These are phyloP conservation scores for Eucalyptus grandis DNA, from an alignment of 345 rosid species.

Conservation along the genomic window DNA sequence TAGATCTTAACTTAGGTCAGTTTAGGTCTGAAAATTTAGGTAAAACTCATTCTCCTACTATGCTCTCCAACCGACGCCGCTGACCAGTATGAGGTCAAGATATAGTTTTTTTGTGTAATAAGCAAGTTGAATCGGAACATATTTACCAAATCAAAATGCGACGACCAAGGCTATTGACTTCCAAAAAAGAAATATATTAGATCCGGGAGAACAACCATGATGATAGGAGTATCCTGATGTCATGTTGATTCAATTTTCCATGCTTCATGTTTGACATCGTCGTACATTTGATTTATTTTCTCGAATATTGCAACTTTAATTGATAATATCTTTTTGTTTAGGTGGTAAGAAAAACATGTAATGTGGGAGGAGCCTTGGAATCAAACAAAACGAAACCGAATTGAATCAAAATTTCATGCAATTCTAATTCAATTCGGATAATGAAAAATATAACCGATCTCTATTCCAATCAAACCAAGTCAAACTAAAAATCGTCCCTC, in stretches of 20 bases:
- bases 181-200: background rate
- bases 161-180: background rate
- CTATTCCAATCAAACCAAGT: accelerated
- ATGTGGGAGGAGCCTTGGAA: accelerated
- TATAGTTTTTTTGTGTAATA: background rate
- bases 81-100: background rate
- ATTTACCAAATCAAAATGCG: background rate
- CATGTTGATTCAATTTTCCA: background rate
- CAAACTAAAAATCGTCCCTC: background rate
- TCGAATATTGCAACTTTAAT: background rate
- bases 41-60: background rate
- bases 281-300: background rate
- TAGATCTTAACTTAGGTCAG: background rate
- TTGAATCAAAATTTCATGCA: too few species aligned
- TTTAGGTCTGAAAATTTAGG: background rate
- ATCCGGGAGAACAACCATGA: background rate
- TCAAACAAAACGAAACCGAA: too few species aligned
- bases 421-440: too few species aligned
- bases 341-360: background rate
- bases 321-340: background rate
- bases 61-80: background rate
- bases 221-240: background rate
- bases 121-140: background rate
- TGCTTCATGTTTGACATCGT: background rate
- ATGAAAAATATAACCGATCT: too few species aligned